phyloP scores from a whole-genome alignment of 805 yeast genomes.

The Hanseniaspora pseudoguilliermondii region DNA sequence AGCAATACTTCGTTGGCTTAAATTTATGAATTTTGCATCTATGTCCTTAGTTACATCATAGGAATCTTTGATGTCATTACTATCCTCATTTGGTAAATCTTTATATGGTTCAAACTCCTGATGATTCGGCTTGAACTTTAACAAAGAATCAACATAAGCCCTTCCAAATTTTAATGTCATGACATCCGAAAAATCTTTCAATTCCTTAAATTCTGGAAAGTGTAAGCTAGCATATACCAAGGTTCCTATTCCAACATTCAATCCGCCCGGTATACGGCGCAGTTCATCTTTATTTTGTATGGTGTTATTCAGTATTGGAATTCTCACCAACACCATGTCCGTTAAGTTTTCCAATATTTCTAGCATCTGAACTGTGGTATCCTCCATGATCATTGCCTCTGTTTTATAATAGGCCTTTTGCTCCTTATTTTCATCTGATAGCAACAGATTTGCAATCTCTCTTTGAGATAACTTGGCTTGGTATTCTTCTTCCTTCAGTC shows the following conservation, averaged over 20 bases:
- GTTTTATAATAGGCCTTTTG: conserved; percentile 73
- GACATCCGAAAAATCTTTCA: conserved; percentile 47
- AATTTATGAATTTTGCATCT: conserved; percentile 51
- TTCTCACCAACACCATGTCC: conserved; percentile 63
- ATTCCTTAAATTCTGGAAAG: conserved; percentile 59
- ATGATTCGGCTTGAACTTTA: conserved; percentile 18
- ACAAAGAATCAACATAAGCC: conserved; percentile 41
- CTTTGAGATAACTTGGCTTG: conserved; percentile 63
- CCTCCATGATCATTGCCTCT: conserved; percentile 74
- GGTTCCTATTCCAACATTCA: conserved; percentile 62
- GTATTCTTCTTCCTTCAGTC: conserved; percentile 64
- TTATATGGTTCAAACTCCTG: background rate
- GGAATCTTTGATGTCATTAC: conserved; percentile 30
- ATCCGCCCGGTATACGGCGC: conserved; percentile 29
- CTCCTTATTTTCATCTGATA: conserved; percentile 52
- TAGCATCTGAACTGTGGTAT: conserved; percentile 61
- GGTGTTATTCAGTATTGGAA: conserved; percentile 36
- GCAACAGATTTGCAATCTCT: conserved; percentile 48
- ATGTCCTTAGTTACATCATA: conserved; percentile 28
- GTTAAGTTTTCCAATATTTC: conserved; percentile 74
- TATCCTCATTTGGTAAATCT: conserved; percentile 11
- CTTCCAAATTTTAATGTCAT: conserved; percentile 51
- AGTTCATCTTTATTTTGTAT: conserved; percentile 26
- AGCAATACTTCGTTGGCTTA: conserved; percentile 61
- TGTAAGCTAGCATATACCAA: conserved; percentile 57